A percentile compares a stretch with the other conserved stretches of the same genome.
These are phyloP conservation scores for Marasmius fiardii DNA, from an alignment of 1,284 basidiomycete species.

Conservation along the genomic window DNA sequence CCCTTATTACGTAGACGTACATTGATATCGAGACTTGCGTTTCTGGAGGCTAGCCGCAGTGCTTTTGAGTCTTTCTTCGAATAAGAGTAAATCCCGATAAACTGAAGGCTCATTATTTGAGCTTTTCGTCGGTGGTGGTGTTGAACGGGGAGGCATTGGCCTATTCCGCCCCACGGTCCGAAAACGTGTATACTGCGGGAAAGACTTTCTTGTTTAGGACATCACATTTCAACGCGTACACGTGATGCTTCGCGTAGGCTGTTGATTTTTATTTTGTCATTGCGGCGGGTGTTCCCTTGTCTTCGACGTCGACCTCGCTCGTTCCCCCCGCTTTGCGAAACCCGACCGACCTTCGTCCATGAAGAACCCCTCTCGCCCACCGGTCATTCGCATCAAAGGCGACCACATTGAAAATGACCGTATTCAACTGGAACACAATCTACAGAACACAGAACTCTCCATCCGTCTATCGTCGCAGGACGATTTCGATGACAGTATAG, in stretches of 20 bases:
- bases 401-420: conserved; percentile 71
- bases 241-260: background rate
- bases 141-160: conserved; percentile 34
- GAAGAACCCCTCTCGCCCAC: background rate
- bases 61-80: conserved; percentile 95
- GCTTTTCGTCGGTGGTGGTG: conserved; percentile 38
- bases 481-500: conserved; percentile 44
- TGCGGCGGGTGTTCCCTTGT: background rate
- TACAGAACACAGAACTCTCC: conserved; percentile 67
- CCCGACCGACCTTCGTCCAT: background rate
- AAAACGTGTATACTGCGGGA: background rate
- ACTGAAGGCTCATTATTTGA: conserved; percentile 68
- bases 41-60: conserved; percentile 82
- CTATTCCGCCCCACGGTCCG: background rate
- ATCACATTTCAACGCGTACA: background rate
- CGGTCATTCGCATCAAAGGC: conserved; percentile 43
- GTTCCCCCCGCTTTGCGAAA: background rate
- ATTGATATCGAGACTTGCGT: conserved; percentile 84
- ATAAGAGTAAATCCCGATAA: conserved; percentile 87
- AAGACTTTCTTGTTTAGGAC: too few relatives aligned
- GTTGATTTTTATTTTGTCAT: background rate
- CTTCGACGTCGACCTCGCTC: background rate
- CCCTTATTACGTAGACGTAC: conserved; percentile 44
- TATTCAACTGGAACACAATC: conserved; percentile 70
- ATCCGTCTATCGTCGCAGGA: conserved; percentile 54